These are phyloP conservation scores for Raffaelea arxii DNA, from an alignment of 2,329 filamentous ascomycete genomes.

Conservation along the genomic window DNA sequence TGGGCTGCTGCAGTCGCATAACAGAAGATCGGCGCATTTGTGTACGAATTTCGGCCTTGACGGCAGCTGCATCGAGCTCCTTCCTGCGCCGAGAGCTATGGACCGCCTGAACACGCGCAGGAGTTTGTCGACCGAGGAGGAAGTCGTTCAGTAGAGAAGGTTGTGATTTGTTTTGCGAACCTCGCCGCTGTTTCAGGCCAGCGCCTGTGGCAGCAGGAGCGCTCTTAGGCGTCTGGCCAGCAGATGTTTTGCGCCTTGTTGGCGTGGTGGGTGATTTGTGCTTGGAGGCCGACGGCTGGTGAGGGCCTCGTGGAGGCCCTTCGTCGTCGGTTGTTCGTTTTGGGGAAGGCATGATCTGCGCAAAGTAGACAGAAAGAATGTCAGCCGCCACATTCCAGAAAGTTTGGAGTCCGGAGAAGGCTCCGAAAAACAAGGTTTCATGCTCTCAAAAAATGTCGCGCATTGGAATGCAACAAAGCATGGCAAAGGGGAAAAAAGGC, in stretches of 20 bases:
- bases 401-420: not conserved
- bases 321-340: slow-evolving; percentile 11
- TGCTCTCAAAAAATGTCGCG: too few species aligned
- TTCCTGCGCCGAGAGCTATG: slow-evolving; percentile 40
- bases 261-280: slow-evolving; percentile 18
- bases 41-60: slow-evolving; percentile 42
- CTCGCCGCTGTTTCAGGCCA: slow-evolving; percentile 11
- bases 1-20: slow-evolving; percentile 50
- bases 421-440: too few species aligned
- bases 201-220: slow-evolving; percentile 26
- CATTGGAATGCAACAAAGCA: not conserved
- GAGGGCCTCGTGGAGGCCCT: slow-evolving; percentile 1
- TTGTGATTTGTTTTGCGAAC: slow-evolving; percentile 31
- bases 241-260: slow-evolving; percentile 15
- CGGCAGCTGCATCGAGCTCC: slow-evolving; percentile 42
- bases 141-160: slow-evolving; percentile 48
- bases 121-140: slow-evolving; percentile 44
- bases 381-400: slow-evolving; percentile 6
- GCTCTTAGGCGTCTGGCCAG: slow-evolving; percentile 29
- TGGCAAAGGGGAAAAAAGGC: not conserved
- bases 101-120: slow-evolving; percentile 40
- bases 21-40: slow-evolving; percentile 51
- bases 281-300: slow-evolving; percentile 7
- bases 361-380: not conserved
- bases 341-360: slow-evolving; percentile 13